These are phyloP conservation scores for Cutaneotrichosporon cutaneum DNA, from an alignment of 1,284 basidiomycete genomes.

Conservation along the genomic window DNA sequence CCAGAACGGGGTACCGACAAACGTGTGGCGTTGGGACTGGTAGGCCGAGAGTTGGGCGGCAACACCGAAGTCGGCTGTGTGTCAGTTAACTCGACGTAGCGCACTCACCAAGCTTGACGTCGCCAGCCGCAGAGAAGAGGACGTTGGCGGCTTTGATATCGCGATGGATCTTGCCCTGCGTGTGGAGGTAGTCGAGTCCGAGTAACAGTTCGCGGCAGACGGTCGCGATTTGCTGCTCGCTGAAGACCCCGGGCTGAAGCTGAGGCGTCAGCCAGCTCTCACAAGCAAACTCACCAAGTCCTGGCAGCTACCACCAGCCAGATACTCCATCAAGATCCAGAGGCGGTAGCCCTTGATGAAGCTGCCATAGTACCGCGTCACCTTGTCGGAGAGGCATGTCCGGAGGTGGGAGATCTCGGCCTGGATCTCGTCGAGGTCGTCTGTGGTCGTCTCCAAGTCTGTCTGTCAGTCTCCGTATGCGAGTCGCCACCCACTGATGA, in stretches of 20 bases:
- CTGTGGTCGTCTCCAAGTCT: slow-evolving; percentile 68
- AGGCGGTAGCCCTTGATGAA: slow-evolving; percentile 96
- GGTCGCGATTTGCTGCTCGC: slow-evolving; percentile 89
- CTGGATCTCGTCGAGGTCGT: slow-evolving; percentile 95
- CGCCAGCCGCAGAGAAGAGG: slow-evolving; percentile 81
- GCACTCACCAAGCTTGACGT: slow-evolving; percentile 73
- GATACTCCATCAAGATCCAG: slow-evolving; percentile 99
- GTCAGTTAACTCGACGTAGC: not conserved
- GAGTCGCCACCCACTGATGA: slow-evolving; percentile 80
- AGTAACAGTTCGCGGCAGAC: slow-evolving; percentile 88
- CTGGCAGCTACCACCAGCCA: slow-evolving; percentile 95
- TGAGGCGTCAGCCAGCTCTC: slow-evolving; percentile 27
- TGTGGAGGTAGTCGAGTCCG: slow-evolving; percentile 92
- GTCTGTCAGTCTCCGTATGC: not conserved
- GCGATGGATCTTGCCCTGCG: slow-evolving; percentile 92
- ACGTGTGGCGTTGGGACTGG: slow-evolving; percentile 86
- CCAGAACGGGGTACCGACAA: slow-evolving; percentile 97
- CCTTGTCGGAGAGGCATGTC: slow-evolving; percentile 92
- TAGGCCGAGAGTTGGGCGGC: slow-evolving; percentile 86
- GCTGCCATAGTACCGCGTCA: slow-evolving; percentile 94
- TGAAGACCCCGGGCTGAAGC: slow-evolving; percentile 85
- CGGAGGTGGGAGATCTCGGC: slow-evolving; percentile 95
- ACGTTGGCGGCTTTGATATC: slow-evolving; percentile 99
- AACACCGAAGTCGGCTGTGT: slow-evolving; percentile 88
- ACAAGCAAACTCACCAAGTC: slow-evolving; percentile 61